A percentile compares a stretch with the other conserved stretches of the same genome.
phyloP scores from a whole-genome alignment of 805 yeast species.

The Kazachstania taianensis region DNA sequence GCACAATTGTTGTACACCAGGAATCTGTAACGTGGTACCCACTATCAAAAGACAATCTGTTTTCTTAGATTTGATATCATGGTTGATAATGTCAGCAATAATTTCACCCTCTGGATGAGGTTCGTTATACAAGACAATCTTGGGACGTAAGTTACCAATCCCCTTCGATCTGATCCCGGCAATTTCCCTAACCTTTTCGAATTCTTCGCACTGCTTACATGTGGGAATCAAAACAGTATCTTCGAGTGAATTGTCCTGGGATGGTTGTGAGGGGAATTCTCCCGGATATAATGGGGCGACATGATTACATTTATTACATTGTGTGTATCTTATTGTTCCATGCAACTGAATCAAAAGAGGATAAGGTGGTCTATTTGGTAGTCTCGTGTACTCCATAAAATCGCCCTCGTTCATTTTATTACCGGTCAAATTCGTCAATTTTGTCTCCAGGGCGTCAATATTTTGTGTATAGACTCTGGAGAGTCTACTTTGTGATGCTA shows the following conservation, averaged over 20 bases:
- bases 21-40: conserved; percentile 79
- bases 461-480: conserved; percentile 78
- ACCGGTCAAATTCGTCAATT: conserved; percentile 40
- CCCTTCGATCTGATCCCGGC: conserved; percentile 61
- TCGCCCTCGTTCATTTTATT: too few relatives aligned
- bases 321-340: conserved; percentile 65
- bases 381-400: conserved; percentile 35
- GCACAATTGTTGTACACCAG: conserved; percentile 55
- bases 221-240: conserved; percentile 31
- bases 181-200: conserved; percentile 43
- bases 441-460: conserved; percentile 69
- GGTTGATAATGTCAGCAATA: conserved; percentile 63
- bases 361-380: conserved; percentile 26
- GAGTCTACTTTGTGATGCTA: conserved; percentile 55
- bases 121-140: conserved; percentile 64
- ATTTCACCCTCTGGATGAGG: conserved; percentile 81
- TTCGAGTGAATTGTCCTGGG: neutral
- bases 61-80: conserved; percentile 44
- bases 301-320: conserved; percentile 68
- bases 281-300: conserved; percentile 43
- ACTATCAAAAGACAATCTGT: conserved; percentile 76
- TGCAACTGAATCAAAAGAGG: conserved; percentile 72
- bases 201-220: conserved; percentile 58
- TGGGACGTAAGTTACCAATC: conserved; percentile 51
- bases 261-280: conserved; percentile 30